A percentile compares a stretch with the other conserved stretches of the same genome.
These are phyloP conservation scores for Aspergillus spinulosporus DNA, from an alignment of 2,329 filamentous ascomycete species.

Conservation along the genomic window DNA sequence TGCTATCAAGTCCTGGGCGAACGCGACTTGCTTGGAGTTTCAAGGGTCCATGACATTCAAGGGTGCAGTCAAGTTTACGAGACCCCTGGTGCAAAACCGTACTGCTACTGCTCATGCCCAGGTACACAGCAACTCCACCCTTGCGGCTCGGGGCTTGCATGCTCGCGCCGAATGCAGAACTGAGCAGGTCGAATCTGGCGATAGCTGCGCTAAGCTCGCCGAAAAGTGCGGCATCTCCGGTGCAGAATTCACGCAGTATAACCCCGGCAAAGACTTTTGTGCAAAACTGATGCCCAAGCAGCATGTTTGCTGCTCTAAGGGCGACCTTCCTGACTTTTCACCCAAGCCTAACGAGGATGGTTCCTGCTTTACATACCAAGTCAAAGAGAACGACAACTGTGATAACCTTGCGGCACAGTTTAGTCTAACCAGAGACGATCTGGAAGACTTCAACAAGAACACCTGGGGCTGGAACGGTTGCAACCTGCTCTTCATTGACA, in stretches of 20 bases:
- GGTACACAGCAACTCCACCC: background rate
- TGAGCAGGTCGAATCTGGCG: background rate
- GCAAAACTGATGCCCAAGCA: constrained; percentile 20
- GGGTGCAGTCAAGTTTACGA: background rate
- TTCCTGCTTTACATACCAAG: constrained; percentile 38
- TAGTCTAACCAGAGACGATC: constrained; percentile 37
- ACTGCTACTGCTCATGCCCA: background rate
- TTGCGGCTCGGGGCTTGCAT: background rate
- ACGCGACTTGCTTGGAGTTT: constrained; percentile 15
- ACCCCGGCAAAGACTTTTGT: constrained; percentile 17
- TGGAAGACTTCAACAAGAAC: constrained; percentile 42
- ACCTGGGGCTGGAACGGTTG: constrained; percentile 51
- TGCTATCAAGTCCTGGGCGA: constrained; percentile 16
- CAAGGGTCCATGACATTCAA: background rate
- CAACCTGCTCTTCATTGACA: constrained; percentile 29
- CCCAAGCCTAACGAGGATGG: constrained; percentile 42
- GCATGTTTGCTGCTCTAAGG: constrained; percentile 27
- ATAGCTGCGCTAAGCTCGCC: constrained; percentile 16
- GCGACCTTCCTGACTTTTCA: constrained; percentile 22
- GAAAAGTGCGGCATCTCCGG: constrained; percentile 13
- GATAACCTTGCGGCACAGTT: constrained; percentile 24
- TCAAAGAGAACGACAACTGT: constrained; percentile 33
- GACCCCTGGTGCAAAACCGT: background rate
- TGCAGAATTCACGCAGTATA: constrained; percentile 15
- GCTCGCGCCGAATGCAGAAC: background rate